Base-by-base conservation (phyloP, 176 grass and related monocot genomes). In the bread wheat (Triticum aestivum) region DNA sequence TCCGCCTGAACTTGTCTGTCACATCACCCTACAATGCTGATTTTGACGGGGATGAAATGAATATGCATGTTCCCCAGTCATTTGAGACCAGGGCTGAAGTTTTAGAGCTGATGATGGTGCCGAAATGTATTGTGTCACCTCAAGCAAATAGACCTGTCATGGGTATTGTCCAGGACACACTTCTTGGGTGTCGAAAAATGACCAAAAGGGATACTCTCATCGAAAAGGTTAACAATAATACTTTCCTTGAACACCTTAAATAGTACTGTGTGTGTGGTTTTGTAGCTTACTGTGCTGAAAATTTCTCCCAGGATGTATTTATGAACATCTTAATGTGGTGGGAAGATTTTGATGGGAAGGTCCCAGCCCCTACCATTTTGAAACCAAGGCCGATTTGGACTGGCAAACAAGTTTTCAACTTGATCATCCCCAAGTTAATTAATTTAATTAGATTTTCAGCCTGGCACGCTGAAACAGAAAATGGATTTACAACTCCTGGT, bases 311-410 rank as follows among this genome's bases (percentile, higher is more conserved):
- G 96, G 96, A 98, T 89, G 93, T 98, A 77, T 98, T 98, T 91
- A 95, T 98, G 93, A 98, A 98, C 89, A 95, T 87, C 41, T 89
- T 98, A 72, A 95, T 98, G 96, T 98, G 96, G 96, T 98, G 96
- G 96, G 91, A 98, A 90, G 96, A 98, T 56, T 98, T 98, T 11
- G 96, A 98, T 79, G 96, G 96, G 79, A 98, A 98, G 90, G 51
- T 98, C 66, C 93, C 96, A 76, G 96, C 96, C 59, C 96, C 96
- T 62, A 84, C 96, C 58, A 95, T 98, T 79, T 67, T 94, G 78
- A 98, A 98, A 83, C 96, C 96, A 49, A 93, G 93, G 88, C 96
- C 96, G 75, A 81, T 98, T 39, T 98, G 96, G 96, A 98, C 96
- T 41, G 96, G 96, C 66, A 98, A 98, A 51, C 96, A 98, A 91